Base-by-base conservation (phyloP, 176 grass and related monocot species). In the Oryza rufipogon region DNA sequence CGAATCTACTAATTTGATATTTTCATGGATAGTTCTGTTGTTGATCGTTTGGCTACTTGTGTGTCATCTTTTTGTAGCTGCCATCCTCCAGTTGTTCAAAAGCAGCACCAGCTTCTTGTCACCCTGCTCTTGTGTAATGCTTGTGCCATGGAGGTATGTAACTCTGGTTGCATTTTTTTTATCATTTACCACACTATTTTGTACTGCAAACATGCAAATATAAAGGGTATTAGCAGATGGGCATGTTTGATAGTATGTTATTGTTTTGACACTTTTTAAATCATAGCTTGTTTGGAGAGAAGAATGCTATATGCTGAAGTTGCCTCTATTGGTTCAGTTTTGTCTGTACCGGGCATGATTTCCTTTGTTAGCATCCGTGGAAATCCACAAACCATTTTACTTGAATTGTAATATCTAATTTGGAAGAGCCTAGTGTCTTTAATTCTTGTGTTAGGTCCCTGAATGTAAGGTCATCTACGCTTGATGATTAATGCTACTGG, bases 21-120 rank as follows among this genome's bases (percentile, higher is more conserved):
- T 70, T 70, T 52, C 3, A 61, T 38, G 25, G 38, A 74, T 78
- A 12, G 25, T 75, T 64, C 36, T 76, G 46, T 73, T 81, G 17
- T 71, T 42, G 9, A 17, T 70, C 2, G 26, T 32, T 81, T 84
- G 30, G 12, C 69, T 75, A 32, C 36, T 68, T 74, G 16, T 11
- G 5, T 77, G 30, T 51, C 58, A 71, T 87, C 25, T 81, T 88
- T 83, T 63, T 87, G 71, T 88, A 99, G 97, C 97, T 89, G 56
- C 88, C 32, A 99, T 99, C 79, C 90, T 99, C 56, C 97, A 72
- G 97, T 99, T 77, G 97, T 99, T 92, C 97, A 99, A 84, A 99
- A 99, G 79, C 97, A 96, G 71, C 97, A 99, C 76, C 97, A 96
- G 79, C 93, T 99, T 85, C 93, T 99, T 83, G 97, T 99, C 86